A percentile compares a stretch with the other conserved stretches of the same genome.
phyloP scores from a whole-genome alignment of 2,329 filamentous ascomycete species.

The Gnomoniopsis sp. region DNA sequence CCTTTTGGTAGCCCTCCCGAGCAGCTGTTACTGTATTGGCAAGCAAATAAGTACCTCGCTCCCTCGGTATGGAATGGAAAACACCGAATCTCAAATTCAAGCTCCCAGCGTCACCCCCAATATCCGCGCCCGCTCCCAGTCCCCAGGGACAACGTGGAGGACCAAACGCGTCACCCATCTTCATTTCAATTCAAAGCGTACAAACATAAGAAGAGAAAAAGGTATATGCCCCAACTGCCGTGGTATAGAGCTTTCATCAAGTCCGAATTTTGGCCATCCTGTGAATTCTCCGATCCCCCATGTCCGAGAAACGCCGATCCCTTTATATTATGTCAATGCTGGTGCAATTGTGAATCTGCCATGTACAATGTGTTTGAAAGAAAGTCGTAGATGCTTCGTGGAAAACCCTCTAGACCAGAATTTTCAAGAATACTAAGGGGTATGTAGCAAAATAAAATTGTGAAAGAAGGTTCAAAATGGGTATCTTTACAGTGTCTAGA shows the following conservation, averaged over 20 bases:
- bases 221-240: slow-evolving; percentile 12
- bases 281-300: slow-evolving; percentile 3
- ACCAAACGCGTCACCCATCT: neutral
- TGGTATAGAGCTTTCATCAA: slow-evolving; percentile 16
- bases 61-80: neutral
- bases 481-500: slow-evolving; percentile 8
- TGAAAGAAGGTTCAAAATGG: neutral
- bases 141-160: neutral
- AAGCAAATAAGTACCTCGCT: neutral
- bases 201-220: neutral
- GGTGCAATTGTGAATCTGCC: slow-evolving; percentile 2
- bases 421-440: neutral
- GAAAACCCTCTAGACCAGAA: neutral
- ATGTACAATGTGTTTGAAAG: neutral
- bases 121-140: neutral
- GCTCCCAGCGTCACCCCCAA: neutral
- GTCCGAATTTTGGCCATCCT: slow-evolving; percentile 7
- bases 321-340: slow-evolving; percentile 5
- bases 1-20: neutral
- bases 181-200: neutral
- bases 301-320: slow-evolving; percentile 13
- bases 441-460: neutral
- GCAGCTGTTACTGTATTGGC: neutral
- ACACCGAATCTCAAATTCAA: neutral
- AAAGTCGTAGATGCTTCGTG: slow-evolving; percentile 15